Base-by-base conservation (phyloP, 306 rosid genomes). In the Senna tora region DNA sequence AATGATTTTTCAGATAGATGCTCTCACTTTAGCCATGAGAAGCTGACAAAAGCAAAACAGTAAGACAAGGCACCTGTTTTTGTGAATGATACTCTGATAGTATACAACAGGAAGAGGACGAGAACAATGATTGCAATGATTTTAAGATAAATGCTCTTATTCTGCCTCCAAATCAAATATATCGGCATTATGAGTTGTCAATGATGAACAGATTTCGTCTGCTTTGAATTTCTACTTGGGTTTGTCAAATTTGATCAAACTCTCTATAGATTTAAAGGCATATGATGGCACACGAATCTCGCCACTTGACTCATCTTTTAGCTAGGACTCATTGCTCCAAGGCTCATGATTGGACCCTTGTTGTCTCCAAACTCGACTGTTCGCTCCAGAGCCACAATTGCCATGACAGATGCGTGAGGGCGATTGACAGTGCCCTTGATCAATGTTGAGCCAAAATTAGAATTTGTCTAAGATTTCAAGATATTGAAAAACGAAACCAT, bases 71-170 rank as follows among this genome's bases (percentile, higher is more conserved):
- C 67, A 95, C 99, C 96, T 95, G 97, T 73, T 89, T 95, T 65
- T 85, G 97, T 34, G 99, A 95, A n/a, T n/a, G n/a, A n/a, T n/a
- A n/a, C n/a, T n/a, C 84, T 95, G 99, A 79, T 91, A 91, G 83
- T 77, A 84, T 38, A 88, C 87, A 65, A 50, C 74, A 63, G 93
- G 89, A 81, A 95, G 91, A 42, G 97, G 75, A 77, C 85, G 83
- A 78, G 93, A 91, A 77, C 99, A 95, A 75, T 67, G 83, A 73
- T 77, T 84, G 85, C 99, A 95, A 75, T 84, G 88, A 83, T 95
- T 95, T 75, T 95, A 97, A 33, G 97, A 90, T 51, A 95, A 78
- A 71, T 79, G 91, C 79, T 95, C 99, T 87, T 71, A 95, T 82
- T 82, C 84, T 91, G 86, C 77, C 77, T 72, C 99, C 88, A 95